These are phyloP conservation scores for Pichia sp. DNA, from an alignment of 1,139 yeast genomes.

Conservation along the genomic window DNA sequence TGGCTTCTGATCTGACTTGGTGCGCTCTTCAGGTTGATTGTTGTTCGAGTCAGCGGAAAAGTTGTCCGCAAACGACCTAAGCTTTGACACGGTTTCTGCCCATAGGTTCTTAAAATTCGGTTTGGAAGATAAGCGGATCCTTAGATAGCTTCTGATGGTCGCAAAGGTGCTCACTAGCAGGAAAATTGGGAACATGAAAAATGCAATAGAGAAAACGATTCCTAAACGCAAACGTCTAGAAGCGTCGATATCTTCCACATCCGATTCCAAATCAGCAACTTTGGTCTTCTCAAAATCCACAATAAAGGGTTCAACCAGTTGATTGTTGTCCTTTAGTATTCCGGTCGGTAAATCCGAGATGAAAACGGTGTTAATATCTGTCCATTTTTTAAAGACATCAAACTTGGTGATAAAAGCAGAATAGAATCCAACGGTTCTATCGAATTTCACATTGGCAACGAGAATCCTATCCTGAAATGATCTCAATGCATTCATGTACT, in stretches of 20 bases:
- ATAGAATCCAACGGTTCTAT: constrained; percentile 50
- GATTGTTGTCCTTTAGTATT: constrained; percentile 21
- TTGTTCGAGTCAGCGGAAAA: no score
- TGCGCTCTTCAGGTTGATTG: neutral
- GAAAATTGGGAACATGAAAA: constrained; percentile 44
- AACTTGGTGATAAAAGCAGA: constrained; percentile 44
- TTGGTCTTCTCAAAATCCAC: constrained; percentile 36
- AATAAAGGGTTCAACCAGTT: constrained; percentile 41
- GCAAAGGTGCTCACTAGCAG: constrained; percentile 35
- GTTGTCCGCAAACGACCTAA: no score
- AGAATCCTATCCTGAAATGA: constrained; percentile 49
- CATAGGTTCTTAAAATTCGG: constrained; percentile 17
- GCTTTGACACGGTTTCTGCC: constrained; percentile 1
- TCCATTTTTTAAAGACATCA: constrained; percentile 41
- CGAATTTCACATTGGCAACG: constrained; percentile 72
- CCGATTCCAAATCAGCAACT: neutral
- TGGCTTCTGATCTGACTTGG: neutral
- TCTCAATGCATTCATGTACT: constrained; percentile 46
- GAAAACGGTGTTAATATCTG: constrained; percentile 32
- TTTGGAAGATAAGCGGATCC: constrained; percentile 14
- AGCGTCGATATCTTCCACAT: neutral
- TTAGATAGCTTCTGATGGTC: constrained; percentile 22
- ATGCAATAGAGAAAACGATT: no score
- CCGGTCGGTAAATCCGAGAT: constrained; percentile 27
- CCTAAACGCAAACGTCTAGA: no score